These are phyloP conservation scores for Furcasterigmium sp. DNA, from an alignment of 2,329 filamentous ascomycete species.

Conservation along the genomic window DNA sequence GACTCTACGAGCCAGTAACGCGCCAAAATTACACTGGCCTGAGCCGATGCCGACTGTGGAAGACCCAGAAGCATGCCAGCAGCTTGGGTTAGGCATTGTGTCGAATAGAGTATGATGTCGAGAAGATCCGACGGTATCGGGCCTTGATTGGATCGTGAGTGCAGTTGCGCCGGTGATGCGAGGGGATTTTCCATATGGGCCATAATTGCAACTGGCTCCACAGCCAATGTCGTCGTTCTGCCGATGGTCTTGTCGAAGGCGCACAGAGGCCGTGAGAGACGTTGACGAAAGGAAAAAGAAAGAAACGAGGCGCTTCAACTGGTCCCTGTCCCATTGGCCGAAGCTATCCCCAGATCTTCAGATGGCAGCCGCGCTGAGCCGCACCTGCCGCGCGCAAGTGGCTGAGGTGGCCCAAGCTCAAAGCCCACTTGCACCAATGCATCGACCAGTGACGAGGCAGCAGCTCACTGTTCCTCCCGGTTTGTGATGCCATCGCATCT, in stretches of 20 bases:
- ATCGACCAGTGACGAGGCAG: background rate
- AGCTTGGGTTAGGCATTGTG: slow-evolving; percentile 69
- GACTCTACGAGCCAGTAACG: slow-evolving; percentile 69
- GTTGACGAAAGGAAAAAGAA: background rate
- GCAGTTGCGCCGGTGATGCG: slow-evolving; percentile 66
- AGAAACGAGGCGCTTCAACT: too few species aligned
- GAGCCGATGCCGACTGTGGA: slow-evolving; percentile 79
- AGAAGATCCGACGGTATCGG: slow-evolving; percentile 63
- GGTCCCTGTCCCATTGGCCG: background rate
- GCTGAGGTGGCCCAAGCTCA: background rate
- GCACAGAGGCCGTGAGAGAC: too few species aligned
- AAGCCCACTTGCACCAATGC: background rate
- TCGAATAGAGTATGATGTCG: slow-evolving; percentile 65
- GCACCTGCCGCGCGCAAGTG: background rate
- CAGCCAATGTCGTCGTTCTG: too few species aligned
- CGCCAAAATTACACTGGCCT: slow-evolving; percentile 76
- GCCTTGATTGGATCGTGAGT: slow-evolving; percentile 47
- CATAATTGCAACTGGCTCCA: slow-evolving; percentile 6
- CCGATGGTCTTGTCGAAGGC: too few species aligned
- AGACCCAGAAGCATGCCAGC: slow-evolving; percentile 77
- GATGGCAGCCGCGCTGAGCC: background rate
- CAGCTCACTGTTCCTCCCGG: background rate
- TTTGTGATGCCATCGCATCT: too few species aligned
- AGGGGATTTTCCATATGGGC: slow-evolving; percentile 54
- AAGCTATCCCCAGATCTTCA: background rate